Percentiles rank a stretch among this genome's conserved stretches.
Evolutionary conservation across 169 alveolate genomes (phyloP).

Genomic region (Plasmodium berghei): DNA sequence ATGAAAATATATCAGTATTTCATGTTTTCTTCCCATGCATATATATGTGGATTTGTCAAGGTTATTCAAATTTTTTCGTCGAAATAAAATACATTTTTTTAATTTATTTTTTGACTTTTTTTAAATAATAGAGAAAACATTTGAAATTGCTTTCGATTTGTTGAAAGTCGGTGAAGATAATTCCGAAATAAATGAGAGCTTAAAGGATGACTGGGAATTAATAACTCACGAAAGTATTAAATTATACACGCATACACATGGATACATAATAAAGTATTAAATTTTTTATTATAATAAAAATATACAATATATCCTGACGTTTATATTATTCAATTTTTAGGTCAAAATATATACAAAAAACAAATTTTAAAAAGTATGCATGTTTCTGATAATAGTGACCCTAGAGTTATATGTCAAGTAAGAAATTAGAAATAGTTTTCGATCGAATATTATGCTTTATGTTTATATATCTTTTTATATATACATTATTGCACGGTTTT

Average conservation of each 20-base stretch:
- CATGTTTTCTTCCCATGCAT: background rate
- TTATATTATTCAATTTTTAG: slow-evolving; percentile 14
- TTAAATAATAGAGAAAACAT: slow-evolving; percentile 33
- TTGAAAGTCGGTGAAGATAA: slow-evolving; percentile 24
- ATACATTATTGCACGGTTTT: too few relatives aligned
- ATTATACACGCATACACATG: background rate
- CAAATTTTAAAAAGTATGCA: slow-evolving; percentile 62
- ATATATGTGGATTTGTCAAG: background rate
- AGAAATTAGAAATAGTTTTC: background rate
- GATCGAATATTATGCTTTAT: background rate
- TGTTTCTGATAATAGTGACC: slow-evolving; percentile 18
- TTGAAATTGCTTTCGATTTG: slow-evolving; percentile 66
- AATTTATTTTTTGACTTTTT: too few relatives aligned
- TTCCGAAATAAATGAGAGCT: slow-evolving; percentile 10
- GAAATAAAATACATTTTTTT: background rate
- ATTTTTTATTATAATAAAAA: background rate
- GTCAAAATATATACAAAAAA: slow-evolving; percentile 28
- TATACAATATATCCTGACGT: background rate
- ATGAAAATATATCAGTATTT: background rate
- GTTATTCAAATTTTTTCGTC: background rate
- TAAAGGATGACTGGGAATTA: slow-evolving; percentile 59
- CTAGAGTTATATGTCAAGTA: slow-evolving; percentile 61
- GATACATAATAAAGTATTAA: background rate
- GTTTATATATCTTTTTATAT: background rate
- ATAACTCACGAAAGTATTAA: slow-evolving; percentile 37